These are phyloP conservation scores for Gossypium schwendimanii DNA, from an alignment of 441 rosid species.

Conservation along the genomic window DNA sequence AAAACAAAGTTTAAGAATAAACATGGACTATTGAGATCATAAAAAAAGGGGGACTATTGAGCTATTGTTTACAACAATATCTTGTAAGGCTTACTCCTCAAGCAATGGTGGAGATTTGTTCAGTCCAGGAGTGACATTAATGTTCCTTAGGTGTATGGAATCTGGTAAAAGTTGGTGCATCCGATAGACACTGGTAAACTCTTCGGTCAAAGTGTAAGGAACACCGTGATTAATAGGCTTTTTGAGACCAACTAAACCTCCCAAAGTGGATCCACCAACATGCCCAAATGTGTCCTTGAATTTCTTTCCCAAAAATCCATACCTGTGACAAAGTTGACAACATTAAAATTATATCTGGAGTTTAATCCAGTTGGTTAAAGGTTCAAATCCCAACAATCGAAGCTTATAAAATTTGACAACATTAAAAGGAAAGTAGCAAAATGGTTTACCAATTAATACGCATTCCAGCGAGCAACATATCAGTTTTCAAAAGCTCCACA, in stretches of 20 bases:
- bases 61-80: neutral
- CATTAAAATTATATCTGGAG: neutral
- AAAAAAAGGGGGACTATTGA: neutral
- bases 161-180: slow-evolving; percentile 71
- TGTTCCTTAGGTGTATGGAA: slow-evolving; percentile 37
- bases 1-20: neutral
- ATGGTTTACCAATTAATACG: slow-evolving; percentile 45
- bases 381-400: too few species aligned
- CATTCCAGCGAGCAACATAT: slow-evolving; percentile 56
- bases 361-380: neutral
- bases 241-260: slow-evolving; percentile 54
- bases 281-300: slow-evolving; percentile 63
- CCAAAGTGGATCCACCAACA: slow-evolving; percentile 35
- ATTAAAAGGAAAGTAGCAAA: too few species aligned
- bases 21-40: neutral
- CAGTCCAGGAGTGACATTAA: slow-evolving; percentile 17
- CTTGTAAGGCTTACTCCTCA: slow-evolving; percentile 19
- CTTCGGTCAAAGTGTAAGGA: slow-evolving; percentile 68
- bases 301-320: slow-evolving; percentile 63
- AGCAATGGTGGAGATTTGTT: slow-evolving; percentile 37
- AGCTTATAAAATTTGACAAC: neutral
- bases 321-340: slow-evolving; percentile 21
- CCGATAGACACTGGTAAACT: slow-evolving; percentile 62
- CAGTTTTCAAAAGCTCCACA: slow-evolving; percentile 65
- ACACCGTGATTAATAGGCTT: slow-evolving; percentile 60